phyloP scores from a whole-genome alignment of 345 rosid species.

The Pelargonium nanum region DNA sequence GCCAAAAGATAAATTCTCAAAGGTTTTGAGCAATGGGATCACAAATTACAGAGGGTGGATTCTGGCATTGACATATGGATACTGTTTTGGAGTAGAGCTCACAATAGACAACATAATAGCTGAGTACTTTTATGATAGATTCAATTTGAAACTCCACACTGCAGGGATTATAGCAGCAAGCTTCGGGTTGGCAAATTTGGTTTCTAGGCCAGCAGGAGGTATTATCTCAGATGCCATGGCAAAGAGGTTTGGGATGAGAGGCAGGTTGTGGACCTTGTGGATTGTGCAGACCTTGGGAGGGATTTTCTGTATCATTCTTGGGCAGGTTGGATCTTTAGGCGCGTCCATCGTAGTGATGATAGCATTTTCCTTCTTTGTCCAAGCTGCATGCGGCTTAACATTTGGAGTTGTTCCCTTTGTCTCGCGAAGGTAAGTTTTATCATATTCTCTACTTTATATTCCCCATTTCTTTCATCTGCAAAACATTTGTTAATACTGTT shows the following conservation, averaged over 20 bases:
- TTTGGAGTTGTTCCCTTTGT: constrained; percentile 90
- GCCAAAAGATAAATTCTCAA: constrained; percentile 44
- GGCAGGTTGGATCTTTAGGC: constrained; percentile 31
- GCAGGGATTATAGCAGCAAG: constrained; percentile 89
- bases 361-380: constrained; percentile 63
- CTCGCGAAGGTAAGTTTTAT: constrained; percentile 66
- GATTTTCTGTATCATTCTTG: constrained; percentile 49
- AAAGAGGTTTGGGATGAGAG: constrained; percentile 72
- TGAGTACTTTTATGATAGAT: constrained; percentile 76
- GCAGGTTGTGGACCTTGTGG: constrained; percentile 82
- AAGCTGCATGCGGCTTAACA: constrained; percentile 84
- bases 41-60: constrained; percentile 85
- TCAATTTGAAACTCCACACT: constrained; percentile 53
- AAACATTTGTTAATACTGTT: no score
- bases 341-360: constrained; percentile 56
- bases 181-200: constrained; percentile 68
- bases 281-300: constrained; percentile 65
- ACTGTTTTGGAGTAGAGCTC: constrained; percentile 84
- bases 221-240: constrained; percentile 49
- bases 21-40: constrained; percentile 37
- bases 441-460: background rate
- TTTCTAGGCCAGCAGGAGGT: constrained; percentile 80
- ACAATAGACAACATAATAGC: constrained; percentile 80
- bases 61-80: constrained; percentile 75
- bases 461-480: background rate